Evolutionary conservation across 306 rosid species (phyloP), one percentile per base, ranked within the genome.

Genomic region (Vigna reflexopilosa): DNA sequence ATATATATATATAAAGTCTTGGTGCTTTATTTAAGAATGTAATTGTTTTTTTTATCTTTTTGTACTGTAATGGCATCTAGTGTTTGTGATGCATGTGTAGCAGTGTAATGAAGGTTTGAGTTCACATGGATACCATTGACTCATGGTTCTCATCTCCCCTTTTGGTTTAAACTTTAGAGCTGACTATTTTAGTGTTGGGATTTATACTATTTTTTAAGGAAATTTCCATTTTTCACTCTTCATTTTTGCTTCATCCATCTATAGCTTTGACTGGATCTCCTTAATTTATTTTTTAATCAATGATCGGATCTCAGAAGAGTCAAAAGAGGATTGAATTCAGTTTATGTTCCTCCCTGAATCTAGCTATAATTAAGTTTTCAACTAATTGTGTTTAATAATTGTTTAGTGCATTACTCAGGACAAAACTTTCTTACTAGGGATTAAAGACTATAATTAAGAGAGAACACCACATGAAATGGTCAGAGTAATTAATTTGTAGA

Each of bases 211-310:
- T 52, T 52, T 59, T 26, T 40, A 40, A 58, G 3, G 51, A 42
- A 12, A 4, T 7, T 26, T 7, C 34, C 28, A 28, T 19, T 20
- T 44, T 73, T 66, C 65, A 15, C 15, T 48, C 71, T 6, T 30
- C 80, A 49, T 6, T 66, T 67, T 74, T 58, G 48, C 50, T 40
- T 30, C 17, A 38, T 19, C 63, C n/a, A 24, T 61, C 4, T 58
- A 36, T 20, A 49, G 26, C 47, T 58, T 81, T 81, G 80, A 75
- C 72, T 81, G 15, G 69, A 75, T 75, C 69, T 59, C 7, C 30
- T 56, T 50, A 4, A 14, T 50, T 56, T 8, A 5, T 17, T 19
- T 14, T 62, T 34, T 14, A 58, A 61, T 30, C 68, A 63, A 8
- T 6, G 48, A 40, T 45, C 22, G 15, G 63, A 80, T 73, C 76